These are phyloP conservation scores for Pichia inconspicua DNA, from an alignment of 1,139 yeast genomes.

Conservation along the genomic window DNA sequence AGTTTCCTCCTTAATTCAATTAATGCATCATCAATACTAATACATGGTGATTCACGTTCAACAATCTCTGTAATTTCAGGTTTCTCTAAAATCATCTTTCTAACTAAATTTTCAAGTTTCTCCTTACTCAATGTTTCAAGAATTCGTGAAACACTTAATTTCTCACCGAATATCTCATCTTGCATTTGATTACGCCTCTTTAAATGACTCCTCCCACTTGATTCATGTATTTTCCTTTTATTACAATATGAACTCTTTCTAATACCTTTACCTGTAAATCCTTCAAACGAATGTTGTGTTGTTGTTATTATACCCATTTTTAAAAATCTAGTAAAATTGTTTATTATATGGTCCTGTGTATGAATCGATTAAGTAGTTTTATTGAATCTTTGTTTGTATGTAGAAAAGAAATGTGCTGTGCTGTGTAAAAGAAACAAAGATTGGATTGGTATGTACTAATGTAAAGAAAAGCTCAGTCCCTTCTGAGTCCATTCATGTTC, in stretches of 20 bases:
- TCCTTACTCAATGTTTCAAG: constrained; percentile 60
- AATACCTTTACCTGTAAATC: background rate
- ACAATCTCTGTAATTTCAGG: constrained; percentile 57
- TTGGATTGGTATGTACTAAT: too few species aligned
- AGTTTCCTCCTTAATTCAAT: constrained; percentile 42
- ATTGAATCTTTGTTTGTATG: too few species aligned
- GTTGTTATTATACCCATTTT: background rate
- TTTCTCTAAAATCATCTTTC: constrained; percentile 45
- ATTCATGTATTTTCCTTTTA: background rate
- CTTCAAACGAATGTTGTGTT: background rate
- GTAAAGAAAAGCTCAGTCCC: too few species aligned
- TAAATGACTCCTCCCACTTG: background rate
- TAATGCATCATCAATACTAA: constrained; percentile 47
- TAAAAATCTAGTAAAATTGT: background rate
- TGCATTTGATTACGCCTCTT: background rate
- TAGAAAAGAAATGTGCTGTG: too few species aligned
- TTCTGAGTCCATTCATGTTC: background rate
- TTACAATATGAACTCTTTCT: background rate
- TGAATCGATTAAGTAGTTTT: too few species aligned
- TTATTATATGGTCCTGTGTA: background rate
- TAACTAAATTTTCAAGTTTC: constrained; percentile 46
- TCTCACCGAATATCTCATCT: constrained; percentile 38
- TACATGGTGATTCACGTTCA: constrained; percentile 47
- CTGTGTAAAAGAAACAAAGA: too few species aligned
- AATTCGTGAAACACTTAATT: constrained; percentile 51